These are phyloP conservation scores for Tephrocybe sp. DNA, from an alignment of 768 basidiomycete species.

Conservation along the genomic window DNA sequence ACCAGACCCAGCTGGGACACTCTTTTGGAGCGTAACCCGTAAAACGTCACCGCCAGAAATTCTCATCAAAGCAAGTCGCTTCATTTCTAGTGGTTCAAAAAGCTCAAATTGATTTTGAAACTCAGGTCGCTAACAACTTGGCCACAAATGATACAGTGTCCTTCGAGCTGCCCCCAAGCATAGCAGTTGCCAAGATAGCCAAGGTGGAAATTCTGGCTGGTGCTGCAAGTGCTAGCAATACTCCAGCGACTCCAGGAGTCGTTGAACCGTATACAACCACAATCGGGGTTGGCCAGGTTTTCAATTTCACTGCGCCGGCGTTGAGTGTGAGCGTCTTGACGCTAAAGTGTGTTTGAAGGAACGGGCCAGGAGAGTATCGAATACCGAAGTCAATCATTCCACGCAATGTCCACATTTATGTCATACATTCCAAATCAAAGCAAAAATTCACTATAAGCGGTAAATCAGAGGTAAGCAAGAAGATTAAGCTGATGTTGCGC, in stretches of 20 bases:
- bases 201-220: slow-evolving; percentile 5
- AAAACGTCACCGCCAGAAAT: background rate
- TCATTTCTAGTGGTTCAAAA: background rate
- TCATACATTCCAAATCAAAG: background rate
- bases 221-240: background rate
- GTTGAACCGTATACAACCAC: background rate
- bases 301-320: background rate
- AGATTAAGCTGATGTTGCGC: slow-evolving; percentile 29
- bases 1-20: background rate
- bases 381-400: background rate
- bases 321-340: background rate
- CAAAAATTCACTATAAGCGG: background rate
- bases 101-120: background rate
- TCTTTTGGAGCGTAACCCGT: slow-evolving; percentile 8
- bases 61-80: slow-evolving; percentile 1
- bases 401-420: background rate
- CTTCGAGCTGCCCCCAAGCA: background rate
- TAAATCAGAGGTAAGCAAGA: background rate
- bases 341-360: background rate
- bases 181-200: background rate
- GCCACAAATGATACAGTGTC: background rate
- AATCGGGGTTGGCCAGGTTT: background rate
- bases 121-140: slow-evolving; percentile 4
- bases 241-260: background rate
- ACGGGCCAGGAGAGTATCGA: background rate